phyloP scores from a whole-genome alignment of 768 basidiomycete species.

The Holtermanniella nyarrowii region DNA sequence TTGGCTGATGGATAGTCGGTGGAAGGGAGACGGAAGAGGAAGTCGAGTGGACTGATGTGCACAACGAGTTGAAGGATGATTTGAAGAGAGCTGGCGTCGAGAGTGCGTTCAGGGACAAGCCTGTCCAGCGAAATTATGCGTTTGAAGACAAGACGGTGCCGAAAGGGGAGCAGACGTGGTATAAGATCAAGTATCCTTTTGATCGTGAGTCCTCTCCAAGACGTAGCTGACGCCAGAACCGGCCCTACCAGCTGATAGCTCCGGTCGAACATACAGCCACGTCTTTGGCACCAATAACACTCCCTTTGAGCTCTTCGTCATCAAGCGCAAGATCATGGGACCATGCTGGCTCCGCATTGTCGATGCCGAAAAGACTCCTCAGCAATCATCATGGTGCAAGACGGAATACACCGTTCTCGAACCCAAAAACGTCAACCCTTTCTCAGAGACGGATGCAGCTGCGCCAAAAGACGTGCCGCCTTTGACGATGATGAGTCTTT shows the following conservation, averaged over 20 bases:
- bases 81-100: constrained; percentile 63
- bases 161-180: constrained; percentile 64
- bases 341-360: constrained; percentile 92
- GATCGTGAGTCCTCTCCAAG: constrained; percentile 50
- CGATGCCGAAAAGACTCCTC: constrained; percentile 45
- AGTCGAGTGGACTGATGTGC: constrained; percentile 61
- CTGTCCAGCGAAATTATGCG: constrained; percentile 80
- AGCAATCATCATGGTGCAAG: constrained; percentile 73
- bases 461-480: constrained; percentile 76
- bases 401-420: constrained; percentile 71
- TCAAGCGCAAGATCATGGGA: constrained; percentile 98
- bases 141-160: constrained; percentile 81
- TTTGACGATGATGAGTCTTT: constrained; percentile 79
- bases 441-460: constrained; percentile 57
- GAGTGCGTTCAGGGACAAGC: constrained; percentile 67
- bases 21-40: constrained; percentile 64
- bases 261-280: constrained; percentile 71
- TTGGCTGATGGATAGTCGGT: constrained; percentile 41
- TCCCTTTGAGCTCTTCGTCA: constrained; percentile 82
- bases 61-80: constrained; percentile 70
- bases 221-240: constrained; percentile 48
- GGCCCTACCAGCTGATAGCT: constrained; percentile 58
- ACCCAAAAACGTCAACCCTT: constrained; percentile 80
- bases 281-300: constrained; percentile 87
- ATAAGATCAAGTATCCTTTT: constrained; percentile 88